A percentile compares a stretch with the other conserved stretches of the same genome.
Conservation (phyloP, 83 land plant species). For the Picea engelmannii region DNA sequence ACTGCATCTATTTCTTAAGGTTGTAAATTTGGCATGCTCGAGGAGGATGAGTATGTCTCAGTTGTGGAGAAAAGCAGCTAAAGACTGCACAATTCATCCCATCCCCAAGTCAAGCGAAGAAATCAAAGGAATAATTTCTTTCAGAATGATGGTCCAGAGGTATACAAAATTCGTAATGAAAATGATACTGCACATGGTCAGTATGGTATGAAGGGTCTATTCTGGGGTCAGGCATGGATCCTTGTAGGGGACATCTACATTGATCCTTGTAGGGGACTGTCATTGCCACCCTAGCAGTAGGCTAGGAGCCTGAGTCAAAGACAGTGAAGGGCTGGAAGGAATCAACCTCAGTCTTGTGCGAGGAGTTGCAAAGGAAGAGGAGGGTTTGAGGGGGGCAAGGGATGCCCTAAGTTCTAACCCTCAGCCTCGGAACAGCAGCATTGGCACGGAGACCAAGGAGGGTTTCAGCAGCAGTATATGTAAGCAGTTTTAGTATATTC, state of each 20-base stretch:
- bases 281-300: too few species aligned
- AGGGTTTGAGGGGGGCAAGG: too few species aligned
- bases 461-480: too few species aligned
- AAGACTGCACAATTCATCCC: not conserved
- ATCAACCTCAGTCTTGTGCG: too few species aligned
- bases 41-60: conserved; percentile 63
- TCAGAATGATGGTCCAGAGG: not conserved
- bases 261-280: too few species aligned
- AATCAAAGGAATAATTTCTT: conserved; percentile 4
- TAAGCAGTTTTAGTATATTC: too few species aligned
- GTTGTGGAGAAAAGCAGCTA: conserved; percentile 25
- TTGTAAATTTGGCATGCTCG: conserved; percentile 83
- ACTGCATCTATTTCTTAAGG: conserved; percentile 71
- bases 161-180: not conserved
- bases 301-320: too few species aligned
- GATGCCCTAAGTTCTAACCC: too few species aligned
- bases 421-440: too few species aligned
- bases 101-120: conserved; percentile 10
- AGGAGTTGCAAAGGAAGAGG: too few species aligned
- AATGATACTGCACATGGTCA: conserved; percentile 16
- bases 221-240: conserved; percentile 92
- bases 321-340: too few species aligned
- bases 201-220: conserved; percentile 36
- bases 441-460: too few species aligned
- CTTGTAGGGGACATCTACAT: conserved; percentile 90